phyloP scores from a whole-genome alignment of 306 rosid genomes.

The Cicer chorassanicum region DNA sequence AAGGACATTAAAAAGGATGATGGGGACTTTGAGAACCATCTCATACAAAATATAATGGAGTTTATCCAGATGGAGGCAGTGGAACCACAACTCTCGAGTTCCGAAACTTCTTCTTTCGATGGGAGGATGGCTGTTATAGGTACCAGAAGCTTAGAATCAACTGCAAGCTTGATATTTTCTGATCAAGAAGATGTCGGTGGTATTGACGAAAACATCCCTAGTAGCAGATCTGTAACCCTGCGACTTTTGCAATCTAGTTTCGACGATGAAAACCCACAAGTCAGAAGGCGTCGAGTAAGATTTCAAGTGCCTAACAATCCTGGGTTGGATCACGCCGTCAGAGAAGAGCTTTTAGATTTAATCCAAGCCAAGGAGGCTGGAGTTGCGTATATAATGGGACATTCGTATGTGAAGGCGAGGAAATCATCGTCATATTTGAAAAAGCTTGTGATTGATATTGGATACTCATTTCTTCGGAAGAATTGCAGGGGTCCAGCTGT shows the following conservation, averaged over 20 bases:
- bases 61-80: constrained; percentile 83
- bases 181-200: constrained; percentile 54
- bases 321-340: constrained; percentile 58
- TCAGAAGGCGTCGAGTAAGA: constrained; percentile 65
- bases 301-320: constrained; percentile 64
- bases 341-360: constrained; percentile 73
- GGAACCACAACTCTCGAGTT: constrained; percentile 64
- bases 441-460: constrained; percentile 66
- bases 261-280: constrained; percentile 67
- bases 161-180: constrained; percentile 50
- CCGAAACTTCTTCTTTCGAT: constrained; percentile 61
- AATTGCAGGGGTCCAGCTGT: constrained; percentile 80
- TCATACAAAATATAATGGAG: constrained; percentile 75
- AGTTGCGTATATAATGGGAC: constrained; percentile 81
- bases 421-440: constrained; percentile 72
- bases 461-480: constrained; percentile 78
- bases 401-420: constrained; percentile 82
- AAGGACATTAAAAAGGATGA: constrained; percentile 78
- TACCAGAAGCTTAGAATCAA: constrained; percentile 59
- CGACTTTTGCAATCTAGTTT: constrained; percentile 59
- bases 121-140: constrained; percentile 83
- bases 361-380: constrained; percentile 81
- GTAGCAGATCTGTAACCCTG: constrained; percentile 62
- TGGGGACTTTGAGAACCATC: constrained; percentile 75
- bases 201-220: constrained; percentile 51